Evolutionary conservation across 345 rosid genomes (phyloP).

Genomic region (Schrenkiella parvula): DNA sequence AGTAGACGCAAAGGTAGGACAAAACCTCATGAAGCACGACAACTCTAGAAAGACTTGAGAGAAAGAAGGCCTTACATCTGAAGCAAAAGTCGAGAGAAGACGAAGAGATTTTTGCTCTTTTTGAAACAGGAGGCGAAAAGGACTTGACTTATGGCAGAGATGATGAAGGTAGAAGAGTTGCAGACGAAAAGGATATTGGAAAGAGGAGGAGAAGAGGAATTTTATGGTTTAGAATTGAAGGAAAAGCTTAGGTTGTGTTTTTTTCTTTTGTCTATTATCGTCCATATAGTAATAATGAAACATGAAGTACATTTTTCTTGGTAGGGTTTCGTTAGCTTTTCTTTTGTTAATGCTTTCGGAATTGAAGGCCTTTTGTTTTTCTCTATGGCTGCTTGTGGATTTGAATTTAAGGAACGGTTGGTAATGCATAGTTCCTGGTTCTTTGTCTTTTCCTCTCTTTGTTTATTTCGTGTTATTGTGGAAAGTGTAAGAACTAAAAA

Average conservation of each 20-base stretch:
- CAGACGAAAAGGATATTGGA: background rate
- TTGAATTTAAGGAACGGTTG: constrained; percentile 12
- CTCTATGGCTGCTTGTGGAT: constrained; percentile 9
- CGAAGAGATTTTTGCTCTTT: background rate
- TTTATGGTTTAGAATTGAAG: constrained; percentile 6
- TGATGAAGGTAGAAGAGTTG: background rate
- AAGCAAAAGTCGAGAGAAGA: constrained; percentile 19
- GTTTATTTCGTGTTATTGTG: background rate
- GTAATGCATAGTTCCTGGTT: constrained; percentile 8
- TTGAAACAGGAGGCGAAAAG: background rate
- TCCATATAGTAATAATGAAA: constrained; percentile 8
- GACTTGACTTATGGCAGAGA: background rate
- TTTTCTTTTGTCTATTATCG: background rate
- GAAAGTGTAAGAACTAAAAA: background rate
- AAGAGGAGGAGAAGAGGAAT: background rate
- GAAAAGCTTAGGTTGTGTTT: constrained; percentile 1
- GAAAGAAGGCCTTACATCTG: background rate
- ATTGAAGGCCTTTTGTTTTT: constrained; percentile 7
- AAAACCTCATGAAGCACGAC: constrained; percentile 32
- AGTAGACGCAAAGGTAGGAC: constrained; percentile 22
- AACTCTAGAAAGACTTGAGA: background rate
- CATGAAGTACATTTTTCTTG: background rate
- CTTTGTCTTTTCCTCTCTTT: background rate
- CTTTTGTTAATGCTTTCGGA: constrained; percentile 17
- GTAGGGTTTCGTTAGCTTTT: constrained; percentile 8